phyloP scores from a whole-genome alignment of 2,329 filamentous ascomycete species.

The Lecanoromycetidae sp. region DNA sequence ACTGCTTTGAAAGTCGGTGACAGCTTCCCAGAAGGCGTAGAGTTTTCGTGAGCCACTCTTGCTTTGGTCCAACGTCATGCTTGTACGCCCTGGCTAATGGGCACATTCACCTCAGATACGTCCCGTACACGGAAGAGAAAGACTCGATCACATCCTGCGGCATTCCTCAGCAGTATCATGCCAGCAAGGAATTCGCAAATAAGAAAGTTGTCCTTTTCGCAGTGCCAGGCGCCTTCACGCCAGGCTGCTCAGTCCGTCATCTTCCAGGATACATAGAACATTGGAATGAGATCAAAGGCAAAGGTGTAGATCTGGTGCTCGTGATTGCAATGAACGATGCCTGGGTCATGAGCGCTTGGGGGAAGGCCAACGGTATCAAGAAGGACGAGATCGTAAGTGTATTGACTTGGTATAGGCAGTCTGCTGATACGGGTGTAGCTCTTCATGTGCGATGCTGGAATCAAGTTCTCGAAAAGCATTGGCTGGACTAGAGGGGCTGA shows the following conservation, averaged over 20 bases:
- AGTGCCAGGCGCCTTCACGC: constrained; percentile 68
- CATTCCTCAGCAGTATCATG: constrained; percentile 63
- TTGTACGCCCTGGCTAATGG: neutral
- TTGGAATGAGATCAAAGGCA: constrained; percentile 56
- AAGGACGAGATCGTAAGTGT: constrained; percentile 53
- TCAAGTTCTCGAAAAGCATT: constrained; percentile 63
- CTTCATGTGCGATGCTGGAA: constrained; percentile 63
- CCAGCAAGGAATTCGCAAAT: constrained; percentile 60
- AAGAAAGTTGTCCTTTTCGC: constrained; percentile 62
- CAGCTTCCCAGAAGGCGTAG: constrained; percentile 65
- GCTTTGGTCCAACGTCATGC: neutral
- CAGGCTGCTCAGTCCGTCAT: constrained; percentile 71
- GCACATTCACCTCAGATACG: constrained; percentile 44
- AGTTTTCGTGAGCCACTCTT: constrained; percentile 51
- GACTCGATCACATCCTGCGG: constrained; percentile 63
- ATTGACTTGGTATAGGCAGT: constrained; percentile 10
- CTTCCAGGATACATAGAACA: constrained; percentile 69
- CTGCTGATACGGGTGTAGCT: constrained; percentile 35
- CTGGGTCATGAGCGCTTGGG: constrained; percentile 81
- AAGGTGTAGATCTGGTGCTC: constrained; percentile 72
- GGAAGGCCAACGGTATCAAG: constrained; percentile 71
- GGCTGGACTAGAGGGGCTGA: constrained; percentile 63
- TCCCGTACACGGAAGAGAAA: constrained; percentile 60
- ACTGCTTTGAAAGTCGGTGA: constrained; percentile 54
- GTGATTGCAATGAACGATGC: constrained; percentile 76